phyloP scores from a whole-genome alignment of 1,284 basidiomycete genomes.

The Heterobasidion parviporum region DNA sequence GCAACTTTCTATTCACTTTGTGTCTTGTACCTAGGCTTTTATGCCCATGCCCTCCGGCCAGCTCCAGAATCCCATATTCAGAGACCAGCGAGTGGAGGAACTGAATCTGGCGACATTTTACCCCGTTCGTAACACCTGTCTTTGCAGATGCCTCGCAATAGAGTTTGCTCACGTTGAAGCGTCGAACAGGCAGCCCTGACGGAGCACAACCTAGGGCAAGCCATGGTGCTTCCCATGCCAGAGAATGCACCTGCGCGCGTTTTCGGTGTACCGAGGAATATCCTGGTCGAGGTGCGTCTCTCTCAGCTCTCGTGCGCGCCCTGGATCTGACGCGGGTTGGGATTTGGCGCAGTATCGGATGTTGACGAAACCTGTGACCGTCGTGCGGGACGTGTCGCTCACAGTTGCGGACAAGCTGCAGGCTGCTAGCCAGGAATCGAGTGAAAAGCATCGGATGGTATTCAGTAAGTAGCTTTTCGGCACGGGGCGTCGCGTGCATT shows the following conservation, averaged over 20 bases:
- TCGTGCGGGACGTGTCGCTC: constrained; percentile 59
- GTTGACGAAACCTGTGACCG: constrained; percentile 54
- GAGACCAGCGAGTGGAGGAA: constrained; percentile 17
- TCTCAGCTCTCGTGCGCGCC: neutral
- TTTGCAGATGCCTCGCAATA: neutral
- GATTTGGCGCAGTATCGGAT: constrained; percentile 46
- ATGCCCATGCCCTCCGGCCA: constrained; percentile 25
- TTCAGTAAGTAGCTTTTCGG: constrained; percentile 38
- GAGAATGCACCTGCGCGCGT: constrained; percentile 44
- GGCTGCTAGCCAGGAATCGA: constrained; percentile 31
- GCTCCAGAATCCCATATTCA: constrained; percentile 27
- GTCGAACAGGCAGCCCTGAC: constrained; percentile 28
- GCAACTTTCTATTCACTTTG: too few relatives aligned
- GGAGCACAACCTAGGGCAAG: constrained; percentile 28
- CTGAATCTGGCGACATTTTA: constrained; percentile 30
- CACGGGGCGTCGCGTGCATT: constrained; percentile 1
- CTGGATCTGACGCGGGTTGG: neutral
- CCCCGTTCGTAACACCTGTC: constrained; percentile 25
- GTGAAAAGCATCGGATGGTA: constrained; percentile 43
- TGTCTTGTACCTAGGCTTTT: constrained; percentile 23
- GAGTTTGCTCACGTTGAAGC: neutral
- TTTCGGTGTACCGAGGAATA: constrained; percentile 59
- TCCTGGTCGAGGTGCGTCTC: constrained; percentile 54
- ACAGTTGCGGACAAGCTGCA: constrained; percentile 43
- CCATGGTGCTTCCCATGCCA: constrained; percentile 31